These are phyloP conservation scores for Viola odorata DNA, from an alignment of 345 rosid species.

Conservation along the genomic window DNA sequence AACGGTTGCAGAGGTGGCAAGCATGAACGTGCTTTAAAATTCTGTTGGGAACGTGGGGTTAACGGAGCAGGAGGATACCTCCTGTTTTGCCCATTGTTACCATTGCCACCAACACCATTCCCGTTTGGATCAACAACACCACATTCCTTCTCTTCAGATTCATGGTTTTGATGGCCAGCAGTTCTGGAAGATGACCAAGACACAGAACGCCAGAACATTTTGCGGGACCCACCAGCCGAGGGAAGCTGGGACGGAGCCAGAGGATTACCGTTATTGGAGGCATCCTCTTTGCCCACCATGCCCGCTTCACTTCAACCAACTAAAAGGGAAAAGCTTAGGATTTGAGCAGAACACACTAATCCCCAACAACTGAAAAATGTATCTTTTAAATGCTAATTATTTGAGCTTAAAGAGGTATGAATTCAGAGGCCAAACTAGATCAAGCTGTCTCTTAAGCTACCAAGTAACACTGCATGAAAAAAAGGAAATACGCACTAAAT, in stretches of 20 bases:
- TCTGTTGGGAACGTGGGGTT: constrained; percentile 88
- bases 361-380: constrained; percentile 2
- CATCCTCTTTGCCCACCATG: constrained; percentile 95
- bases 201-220: constrained; percentile 90
- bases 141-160: constrained; percentile 41
- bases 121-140: constrained; percentile 37
- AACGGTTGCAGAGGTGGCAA: constrained; percentile 95
- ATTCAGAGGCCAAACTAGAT: constrained; percentile 17
- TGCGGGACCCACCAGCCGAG: constrained; percentile 38
- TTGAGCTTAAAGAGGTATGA: constrained; percentile 7
- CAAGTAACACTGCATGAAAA: constrained; percentile 27
- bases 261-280: constrained; percentile 41
- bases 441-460: constrained; percentile 18
- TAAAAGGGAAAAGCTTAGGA: neutral
- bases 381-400: constrained; percentile 2
- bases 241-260: constrained; percentile 48
- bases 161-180: constrained; percentile 43
- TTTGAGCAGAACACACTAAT: constrained; percentile 21
- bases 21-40: constrained; percentile 78
- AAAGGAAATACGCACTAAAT: constrained; percentile 7
- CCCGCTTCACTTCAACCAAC: constrained; percentile 26
- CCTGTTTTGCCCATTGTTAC: constrained; percentile 36
- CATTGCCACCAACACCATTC: constrained; percentile 16
- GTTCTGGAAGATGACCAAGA: constrained; percentile 98
- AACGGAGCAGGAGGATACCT: constrained; percentile 60